Conservation (phyloP, 495 filamentous ascomycete genomes). For the Penicillium maclennaniae region DNA sequence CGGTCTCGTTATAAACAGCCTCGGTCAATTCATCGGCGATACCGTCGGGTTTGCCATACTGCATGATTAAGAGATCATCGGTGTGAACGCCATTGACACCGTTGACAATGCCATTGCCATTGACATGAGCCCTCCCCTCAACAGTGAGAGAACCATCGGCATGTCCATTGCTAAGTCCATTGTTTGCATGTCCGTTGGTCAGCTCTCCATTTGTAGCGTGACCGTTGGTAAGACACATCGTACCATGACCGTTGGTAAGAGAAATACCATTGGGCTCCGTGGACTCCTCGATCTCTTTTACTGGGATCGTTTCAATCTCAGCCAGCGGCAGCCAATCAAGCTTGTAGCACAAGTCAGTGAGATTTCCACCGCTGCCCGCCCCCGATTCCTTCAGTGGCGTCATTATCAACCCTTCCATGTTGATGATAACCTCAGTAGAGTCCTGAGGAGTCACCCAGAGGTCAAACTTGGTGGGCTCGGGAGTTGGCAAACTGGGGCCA, state of each 20-base stretch:
- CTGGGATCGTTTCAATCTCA: background rate
- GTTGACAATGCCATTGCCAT: constrained; percentile 8
- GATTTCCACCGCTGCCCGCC: constrained; percentile 3
- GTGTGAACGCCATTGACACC: background rate
- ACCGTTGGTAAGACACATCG: background rate
- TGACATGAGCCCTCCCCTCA: constrained; percentile 1
- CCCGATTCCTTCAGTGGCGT: constrained; percentile 29
- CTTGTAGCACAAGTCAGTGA: constrained; percentile 33
- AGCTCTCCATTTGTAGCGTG: background rate
- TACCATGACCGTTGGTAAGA: background rate
- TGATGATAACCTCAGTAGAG: constrained; percentile 24
- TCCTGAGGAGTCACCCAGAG: constrained; percentile 29
- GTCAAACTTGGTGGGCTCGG: constrained; percentile 31
- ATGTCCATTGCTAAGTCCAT: background rate
- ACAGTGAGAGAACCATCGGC: constrained; percentile 3
- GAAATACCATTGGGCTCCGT: no score
- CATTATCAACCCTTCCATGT: constrained; percentile 30
- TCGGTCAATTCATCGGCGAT: constrained; percentile 11
- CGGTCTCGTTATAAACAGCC: background rate
- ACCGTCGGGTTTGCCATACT: constrained; percentile 15
- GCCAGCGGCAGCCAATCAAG: constrained; percentile 28
- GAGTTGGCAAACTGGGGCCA: constrained; percentile 19
- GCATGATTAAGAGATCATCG: constrained; percentile 14
- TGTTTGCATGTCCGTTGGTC: background rate
- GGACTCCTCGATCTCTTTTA: constrained; percentile 1